A percentile compares a stretch with the other conserved stretches of the same genome.
These are phyloP conservation scores for Vachellia pachyceras DNA, from an alignment of 306 rosid species.

Conservation along the genomic window DNA sequence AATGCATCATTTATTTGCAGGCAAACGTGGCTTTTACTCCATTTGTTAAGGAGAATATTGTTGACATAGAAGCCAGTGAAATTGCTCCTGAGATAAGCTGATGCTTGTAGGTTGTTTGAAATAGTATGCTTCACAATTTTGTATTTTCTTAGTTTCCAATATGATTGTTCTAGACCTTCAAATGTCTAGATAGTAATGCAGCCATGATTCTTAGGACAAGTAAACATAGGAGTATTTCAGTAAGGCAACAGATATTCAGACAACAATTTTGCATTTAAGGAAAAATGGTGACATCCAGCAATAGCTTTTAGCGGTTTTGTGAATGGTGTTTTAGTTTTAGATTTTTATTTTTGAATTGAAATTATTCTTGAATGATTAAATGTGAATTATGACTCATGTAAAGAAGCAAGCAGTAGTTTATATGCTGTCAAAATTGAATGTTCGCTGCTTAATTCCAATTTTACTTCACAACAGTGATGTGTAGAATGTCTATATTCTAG, in stretches of 20 bases:
- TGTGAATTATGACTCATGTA: neutral
- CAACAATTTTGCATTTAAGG: neutral
- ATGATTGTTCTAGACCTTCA: slow-evolving; percentile 21
- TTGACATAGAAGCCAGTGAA: slow-evolving; percentile 66
- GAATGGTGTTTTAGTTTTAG: neutral
- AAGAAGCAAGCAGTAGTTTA: neutral
- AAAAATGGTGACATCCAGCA: neutral
- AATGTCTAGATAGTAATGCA: neutral
- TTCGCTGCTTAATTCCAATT: no score
- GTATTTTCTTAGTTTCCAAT: neutral
- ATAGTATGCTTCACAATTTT: slow-evolving; percentile 49
- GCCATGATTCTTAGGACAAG: neutral
- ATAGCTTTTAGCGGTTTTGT: neutral
- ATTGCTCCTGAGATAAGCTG: slow-evolving; percentile 58
- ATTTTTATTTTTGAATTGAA: neutral
- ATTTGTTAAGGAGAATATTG: slow-evolving; percentile 89
- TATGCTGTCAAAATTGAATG: no score
- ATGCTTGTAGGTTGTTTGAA: slow-evolving; percentile 30
- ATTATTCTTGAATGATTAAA: neutral
- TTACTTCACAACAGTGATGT: no score
- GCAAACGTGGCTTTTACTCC: slow-evolving; percentile 76
- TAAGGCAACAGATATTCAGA: slow-evolving; percentile 18
- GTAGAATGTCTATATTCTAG: no score
- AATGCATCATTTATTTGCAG: slow-evolving; percentile 60
- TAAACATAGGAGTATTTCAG: neutral